Evolutionary conservation across 352 stramenopile species (phyloP).

Genomic region (Phytophthora rubi): DNA sequence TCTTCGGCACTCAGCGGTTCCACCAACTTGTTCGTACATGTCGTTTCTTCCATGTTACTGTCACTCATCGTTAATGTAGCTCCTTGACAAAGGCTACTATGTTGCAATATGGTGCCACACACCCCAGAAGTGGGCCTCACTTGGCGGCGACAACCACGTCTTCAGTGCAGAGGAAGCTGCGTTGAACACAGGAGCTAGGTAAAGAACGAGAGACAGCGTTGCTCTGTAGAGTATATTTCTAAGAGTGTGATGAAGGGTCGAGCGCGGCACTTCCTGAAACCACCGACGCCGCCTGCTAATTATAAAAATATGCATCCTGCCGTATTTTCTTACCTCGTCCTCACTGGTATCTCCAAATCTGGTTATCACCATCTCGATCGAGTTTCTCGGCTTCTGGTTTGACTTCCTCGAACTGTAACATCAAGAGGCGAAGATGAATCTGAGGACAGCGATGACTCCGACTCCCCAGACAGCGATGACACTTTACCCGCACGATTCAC

Average conservation of each 20-base stretch:
- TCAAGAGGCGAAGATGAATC: not conserved
- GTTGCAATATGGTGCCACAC: slow-evolving; percentile 1
- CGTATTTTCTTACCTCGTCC: not conserved
- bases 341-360: not conserved
- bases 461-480: not conserved
- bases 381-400: not conserved
- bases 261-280: too few species aligned
- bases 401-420: not conserved
- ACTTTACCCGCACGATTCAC: not conserved
- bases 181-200: not conserved
- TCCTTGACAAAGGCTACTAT: slow-evolving; percentile 16
- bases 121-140: not conserved
- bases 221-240: slow-evolving; percentile 1
- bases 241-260: slow-evolving; percentile 1
- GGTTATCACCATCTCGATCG: not conserved
- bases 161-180: not conserved
- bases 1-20: slow-evolving; percentile 9
- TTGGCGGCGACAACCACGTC: not conserved
- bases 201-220: slow-evolving; percentile 1
- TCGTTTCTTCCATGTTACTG: slow-evolving; percentile 10
- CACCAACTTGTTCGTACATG: slow-evolving; percentile 5
- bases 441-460: not conserved
- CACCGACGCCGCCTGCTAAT: too few species aligned
- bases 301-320: too few species aligned
- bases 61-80: slow-evolving; percentile 20